A percentile compares a stretch with the other conserved stretches of the same genome.
Evolutionary conservation across 2,329 filamentous ascomycete species (phyloP).

Genomic region (Ceratocystis destructans): DNA sequence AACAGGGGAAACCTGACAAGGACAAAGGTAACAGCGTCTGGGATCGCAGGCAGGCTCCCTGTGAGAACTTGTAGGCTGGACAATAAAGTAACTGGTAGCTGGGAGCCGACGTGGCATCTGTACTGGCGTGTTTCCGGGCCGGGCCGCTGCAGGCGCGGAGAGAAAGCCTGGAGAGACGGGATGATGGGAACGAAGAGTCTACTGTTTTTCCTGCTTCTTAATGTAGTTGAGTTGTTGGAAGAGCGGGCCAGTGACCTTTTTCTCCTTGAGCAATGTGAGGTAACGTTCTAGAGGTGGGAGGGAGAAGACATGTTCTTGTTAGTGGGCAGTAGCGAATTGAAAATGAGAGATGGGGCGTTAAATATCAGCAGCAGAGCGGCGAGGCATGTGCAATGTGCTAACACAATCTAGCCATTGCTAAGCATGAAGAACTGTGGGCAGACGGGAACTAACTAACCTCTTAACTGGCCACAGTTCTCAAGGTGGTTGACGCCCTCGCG

Average conservation of each 20-base stretch:
- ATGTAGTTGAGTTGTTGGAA: slow-evolving; percentile 70
- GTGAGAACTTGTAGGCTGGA: background rate
- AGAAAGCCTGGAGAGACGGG: background rate
- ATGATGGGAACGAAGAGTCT: background rate
- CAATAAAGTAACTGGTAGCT: slow-evolving; percentile 14
- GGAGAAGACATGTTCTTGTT: slow-evolving; percentile 12
- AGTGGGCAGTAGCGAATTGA: slow-evolving; percentile 4
- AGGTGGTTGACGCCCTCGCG: slow-evolving; percentile 75
- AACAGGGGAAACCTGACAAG: background rate
- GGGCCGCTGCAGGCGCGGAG: background rate
- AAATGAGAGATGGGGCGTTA: background rate
- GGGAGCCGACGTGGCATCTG: slow-evolving; percentile 14
- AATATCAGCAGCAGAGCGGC: background rate
- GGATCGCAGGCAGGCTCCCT: slow-evolving; percentile 10
- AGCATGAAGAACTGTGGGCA: background rate
- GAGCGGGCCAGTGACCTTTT: slow-evolving; percentile 65
- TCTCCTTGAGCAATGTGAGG: slow-evolving; percentile 59
- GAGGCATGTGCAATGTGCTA: background rate
- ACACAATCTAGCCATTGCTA: background rate
- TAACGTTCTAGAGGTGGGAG: slow-evolving; percentile 51
- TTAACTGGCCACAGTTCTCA: slow-evolving; percentile 69
- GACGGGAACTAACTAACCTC: slow-evolving; percentile 51
- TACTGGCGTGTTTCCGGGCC: slow-evolving; percentile 6
- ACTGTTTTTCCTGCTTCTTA: slow-evolving; percentile 34
- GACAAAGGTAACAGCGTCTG: slow-evolving; percentile 12